These are phyloP conservation scores for Scutellaria baicalensis DNA, from an alignment of 257 asterid genomes.

Conservation along the genomic window DNA sequence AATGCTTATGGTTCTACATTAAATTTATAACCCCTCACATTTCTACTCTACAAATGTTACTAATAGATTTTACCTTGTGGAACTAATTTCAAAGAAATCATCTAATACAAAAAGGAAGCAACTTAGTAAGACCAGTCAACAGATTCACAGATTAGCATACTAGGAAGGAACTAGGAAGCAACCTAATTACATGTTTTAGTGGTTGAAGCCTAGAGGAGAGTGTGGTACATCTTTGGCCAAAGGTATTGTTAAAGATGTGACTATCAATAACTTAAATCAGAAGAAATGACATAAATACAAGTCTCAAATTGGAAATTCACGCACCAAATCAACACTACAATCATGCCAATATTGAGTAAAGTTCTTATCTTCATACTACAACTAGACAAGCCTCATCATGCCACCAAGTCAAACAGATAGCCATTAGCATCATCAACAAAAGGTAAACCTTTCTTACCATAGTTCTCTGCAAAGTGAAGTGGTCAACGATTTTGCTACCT, in stretches of 20 bases:
- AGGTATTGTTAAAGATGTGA: neutral
- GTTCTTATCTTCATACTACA: neutral
- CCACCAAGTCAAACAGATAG: neutral
- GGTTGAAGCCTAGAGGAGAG: neutral
- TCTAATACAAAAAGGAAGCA: neutral
- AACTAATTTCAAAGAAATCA: neutral
- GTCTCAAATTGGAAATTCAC: neutral
- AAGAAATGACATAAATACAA: neutral
- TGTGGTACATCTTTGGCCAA: neutral
- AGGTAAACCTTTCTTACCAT: neutral
- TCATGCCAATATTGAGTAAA: neutral
- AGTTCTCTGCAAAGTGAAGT: too few species aligned
- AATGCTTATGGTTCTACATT: neutral
- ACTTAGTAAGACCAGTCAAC: neutral
- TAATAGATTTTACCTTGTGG: neutral
- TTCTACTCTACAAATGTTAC: neutral
- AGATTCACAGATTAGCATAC: neutral
- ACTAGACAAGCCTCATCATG: neutral
- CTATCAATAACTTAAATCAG: neutral
- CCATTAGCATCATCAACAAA: neutral
- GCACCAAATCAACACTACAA: neutral
- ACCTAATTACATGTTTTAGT: neutral
- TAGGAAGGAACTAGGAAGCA: neutral
- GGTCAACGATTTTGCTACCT: too few species aligned
- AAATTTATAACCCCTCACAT: neutral